Base-by-base conservation (phyloP, 805 yeast species). In the Candida morakotiae region DNA sequence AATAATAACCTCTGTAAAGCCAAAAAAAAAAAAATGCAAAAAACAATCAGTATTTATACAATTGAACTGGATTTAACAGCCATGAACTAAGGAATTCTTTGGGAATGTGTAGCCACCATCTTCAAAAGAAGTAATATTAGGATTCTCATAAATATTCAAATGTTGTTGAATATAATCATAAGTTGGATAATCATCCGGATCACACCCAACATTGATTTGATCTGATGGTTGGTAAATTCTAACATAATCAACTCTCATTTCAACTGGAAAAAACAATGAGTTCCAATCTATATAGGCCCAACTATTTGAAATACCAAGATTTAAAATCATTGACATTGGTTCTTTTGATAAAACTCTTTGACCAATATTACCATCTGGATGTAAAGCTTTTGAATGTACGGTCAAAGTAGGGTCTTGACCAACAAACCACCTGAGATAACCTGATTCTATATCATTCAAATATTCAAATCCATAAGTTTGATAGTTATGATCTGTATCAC, bases 251-350 rank as follows among this genome's bases (percentile, higher is more conserved):
- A 91, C 64, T 40, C 77, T 67, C 80, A 89, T 69, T 1, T 75
- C 71, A 10, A 75, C 75, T 2, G 98, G 98, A 75, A 91, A 91
- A 31, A 63, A 62, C 41, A 88, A 67, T 4, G 79, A 67, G 30
- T 79, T 77, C 96, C 96, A 91, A 63, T 88, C 91, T 44, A 91
- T 91, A 59, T 85, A 87, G 6, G 93, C 86, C 98, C 98, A 91
- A 42, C 79, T 83, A 52, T 81, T 83, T 11, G 97, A 89, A 37
- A 91, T 66, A 70, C 96, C 98, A 64, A 91, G 63, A 59, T 91
- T 91, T 70, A 91, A 53, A 46, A 91, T 64, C 43, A 91, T 73
- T 2, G 95, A 74, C 97, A 91, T 88, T 46, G 98, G 98, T 56
- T 91, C 98, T 56, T 83, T 82, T 16, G 93, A 71, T 20, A 91